These are phyloP conservation scores for Alternaria gansuensis DNA, from an alignment of 2,329 filamentous ascomycete species.

Conservation along the genomic window DNA sequence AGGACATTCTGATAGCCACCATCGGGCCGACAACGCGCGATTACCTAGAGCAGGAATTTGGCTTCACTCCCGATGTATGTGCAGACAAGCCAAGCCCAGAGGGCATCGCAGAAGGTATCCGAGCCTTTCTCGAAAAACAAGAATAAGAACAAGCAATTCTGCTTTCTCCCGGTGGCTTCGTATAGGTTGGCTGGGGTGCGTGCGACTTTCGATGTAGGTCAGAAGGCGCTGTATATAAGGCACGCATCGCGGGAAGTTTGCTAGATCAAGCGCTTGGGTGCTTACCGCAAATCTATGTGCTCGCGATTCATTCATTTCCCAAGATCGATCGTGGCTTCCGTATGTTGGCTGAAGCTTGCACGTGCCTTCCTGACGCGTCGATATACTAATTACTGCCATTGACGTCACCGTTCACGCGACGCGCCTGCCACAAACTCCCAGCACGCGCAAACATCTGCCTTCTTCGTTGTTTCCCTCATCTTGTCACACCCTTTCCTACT, in stretches of 20 bases:
- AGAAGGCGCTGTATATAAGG: neutral
- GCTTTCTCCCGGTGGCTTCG: neutral
- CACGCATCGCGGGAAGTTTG: neutral
- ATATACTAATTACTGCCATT: constrained; percentile 16
- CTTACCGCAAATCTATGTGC: neutral
- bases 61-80: constrained; percentile 78
- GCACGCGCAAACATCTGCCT: neutral
- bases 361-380: constrained; percentile 24
- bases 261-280: neutral
- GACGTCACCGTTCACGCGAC: constrained; percentile 23
- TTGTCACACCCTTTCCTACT: neutral
- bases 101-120: constrained; percentile 76
- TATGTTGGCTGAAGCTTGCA: constrained; percentile 8
- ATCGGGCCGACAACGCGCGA: constrained; percentile 93
- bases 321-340: neutral
- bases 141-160: neutral
- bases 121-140: constrained; percentile 34
- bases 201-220: neutral
- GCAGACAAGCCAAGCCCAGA: constrained; percentile 83
- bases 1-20: constrained; percentile 74
- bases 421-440: constrained; percentile 11
- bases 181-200: neutral
- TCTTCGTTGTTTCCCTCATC: neutral
- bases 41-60: constrained; percentile 71
- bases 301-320: neutral